phyloP scores from a whole-genome alignment of 306 rosid genomes.

The Ammopiptanthus mongolicus region DNA sequence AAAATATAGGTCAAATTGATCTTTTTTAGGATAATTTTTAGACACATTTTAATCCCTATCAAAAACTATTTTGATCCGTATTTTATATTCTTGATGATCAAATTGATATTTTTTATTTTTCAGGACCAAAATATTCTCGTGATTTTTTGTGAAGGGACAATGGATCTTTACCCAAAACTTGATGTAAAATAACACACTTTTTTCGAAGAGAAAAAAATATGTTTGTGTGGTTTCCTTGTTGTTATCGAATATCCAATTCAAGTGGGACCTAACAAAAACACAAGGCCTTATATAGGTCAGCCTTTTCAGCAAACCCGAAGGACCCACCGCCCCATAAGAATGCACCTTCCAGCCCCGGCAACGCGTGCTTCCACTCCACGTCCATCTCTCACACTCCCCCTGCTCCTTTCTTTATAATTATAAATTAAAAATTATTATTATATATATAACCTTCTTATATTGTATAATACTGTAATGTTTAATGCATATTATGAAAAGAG shows the following conservation, averaged over 20 bases:
- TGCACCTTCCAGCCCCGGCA: constrained; percentile 82
- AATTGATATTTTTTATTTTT: too few species aligned
- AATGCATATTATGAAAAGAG: background rate
- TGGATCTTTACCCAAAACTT: too few species aligned
- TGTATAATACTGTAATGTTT: background rate
- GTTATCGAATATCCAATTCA: background rate
- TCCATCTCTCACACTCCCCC: constrained; percentile 27
- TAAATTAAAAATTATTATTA: too few species aligned
- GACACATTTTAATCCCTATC: too few species aligned
- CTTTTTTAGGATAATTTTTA: too few species aligned
- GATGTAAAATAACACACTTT: background rate
- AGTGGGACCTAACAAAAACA: constrained; percentile 20
- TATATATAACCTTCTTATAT: background rate
- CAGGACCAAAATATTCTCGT: too few species aligned
- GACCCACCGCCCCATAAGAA: constrained; percentile 88
- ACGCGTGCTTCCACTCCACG: constrained; percentile 77
- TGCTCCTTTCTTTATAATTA: background rate
- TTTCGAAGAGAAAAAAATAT: too few species aligned
- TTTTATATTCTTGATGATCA: too few species aligned
- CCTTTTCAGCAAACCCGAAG: constrained; percentile 50
- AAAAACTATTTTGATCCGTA: too few species aligned
- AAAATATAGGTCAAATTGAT: too few species aligned
- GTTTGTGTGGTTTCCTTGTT: background rate
- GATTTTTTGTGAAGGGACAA: too few species aligned
- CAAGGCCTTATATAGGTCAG: constrained; percentile 38